Conservation (phyloP, 768 basidiomycete species). For the Asterophora parasitica region DNA sequence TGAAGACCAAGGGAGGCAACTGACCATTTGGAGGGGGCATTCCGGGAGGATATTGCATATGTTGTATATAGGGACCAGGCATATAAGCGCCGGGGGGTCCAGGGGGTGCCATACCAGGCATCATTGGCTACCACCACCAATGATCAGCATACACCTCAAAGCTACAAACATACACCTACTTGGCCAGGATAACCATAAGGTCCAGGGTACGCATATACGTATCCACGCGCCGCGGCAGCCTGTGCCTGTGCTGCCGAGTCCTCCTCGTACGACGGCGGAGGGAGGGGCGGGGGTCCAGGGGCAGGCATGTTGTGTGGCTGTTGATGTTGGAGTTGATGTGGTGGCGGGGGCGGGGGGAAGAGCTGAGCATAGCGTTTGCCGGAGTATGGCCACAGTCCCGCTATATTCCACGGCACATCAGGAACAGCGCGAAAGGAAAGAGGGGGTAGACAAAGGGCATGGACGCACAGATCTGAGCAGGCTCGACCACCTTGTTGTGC, state of each 20-base stretch:
- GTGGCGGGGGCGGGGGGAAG: constrained; percentile 62
- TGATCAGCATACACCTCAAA: neutral
- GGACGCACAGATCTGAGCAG: constrained; percentile 67
- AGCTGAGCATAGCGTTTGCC: constrained; percentile 82
- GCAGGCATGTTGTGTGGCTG: constrained; percentile 63
- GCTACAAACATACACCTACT: constrained; percentile 34
- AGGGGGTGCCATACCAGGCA: constrained; percentile 79
- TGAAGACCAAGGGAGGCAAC: constrained; percentile 20
- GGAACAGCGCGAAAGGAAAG: neutral
- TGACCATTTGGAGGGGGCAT: constrained; percentile 79
- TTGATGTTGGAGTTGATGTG: constrained; percentile 56
- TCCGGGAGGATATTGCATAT: constrained; percentile 74
- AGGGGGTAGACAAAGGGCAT: neutral
- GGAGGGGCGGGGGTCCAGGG: constrained; percentile 62
- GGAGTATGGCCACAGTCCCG: constrained; percentile 79
- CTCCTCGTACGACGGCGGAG: constrained; percentile 78
- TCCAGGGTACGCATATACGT: constrained; percentile 65
- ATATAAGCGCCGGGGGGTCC: constrained; percentile 77
- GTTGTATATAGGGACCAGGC: constrained; percentile 78
- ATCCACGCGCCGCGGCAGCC: constrained; percentile 52
- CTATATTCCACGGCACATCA: constrained; percentile 30
- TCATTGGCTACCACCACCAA: constrained; percentile 55
- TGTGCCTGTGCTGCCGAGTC: constrained; percentile 60
- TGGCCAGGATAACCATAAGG: constrained; percentile 77
- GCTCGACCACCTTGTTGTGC: constrained; percentile 73